Evolutionary conservation across 305 asterid genomes (phyloP).

Genomic region (Coffea humblotiana): DNA sequence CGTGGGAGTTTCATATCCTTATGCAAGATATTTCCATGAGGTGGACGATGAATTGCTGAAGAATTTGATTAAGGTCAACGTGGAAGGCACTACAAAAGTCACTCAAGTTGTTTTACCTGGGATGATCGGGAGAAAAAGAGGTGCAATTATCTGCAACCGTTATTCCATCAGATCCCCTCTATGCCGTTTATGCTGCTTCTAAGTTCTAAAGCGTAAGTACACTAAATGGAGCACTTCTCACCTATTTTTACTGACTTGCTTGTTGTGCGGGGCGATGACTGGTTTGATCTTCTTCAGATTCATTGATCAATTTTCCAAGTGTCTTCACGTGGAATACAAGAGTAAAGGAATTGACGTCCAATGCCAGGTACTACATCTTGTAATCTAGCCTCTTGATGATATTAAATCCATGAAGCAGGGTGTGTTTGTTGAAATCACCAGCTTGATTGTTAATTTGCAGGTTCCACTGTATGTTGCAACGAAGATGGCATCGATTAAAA

Average conservation of each 20-base stretch:
- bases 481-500: conserved; percentile 48
- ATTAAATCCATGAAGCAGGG: neutral
- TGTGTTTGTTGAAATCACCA: neutral
- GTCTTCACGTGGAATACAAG: conserved; percentile 43
- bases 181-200: conserved; percentile 40
- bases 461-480: conserved; percentile 51
- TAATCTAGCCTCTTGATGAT: neutral
- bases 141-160: conserved; percentile 86
- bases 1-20: conserved; percentile 82
- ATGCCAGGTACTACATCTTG: conserved; percentile 37
- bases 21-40: conserved; percentile 84
- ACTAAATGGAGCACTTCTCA: no score
- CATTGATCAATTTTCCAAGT: conserved; percentile 31
- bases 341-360: conserved; percentile 45
- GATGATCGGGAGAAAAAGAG: conserved; percentile 73
- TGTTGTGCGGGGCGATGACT: no score
- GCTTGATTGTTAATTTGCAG: conserved; percentile 19
- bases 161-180: conserved; percentile 85
- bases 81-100: conserved; percentile 82
- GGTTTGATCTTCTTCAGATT: neutral
- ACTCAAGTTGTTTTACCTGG: conserved; percentile 79
- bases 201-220: no score
- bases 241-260: no score
- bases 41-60: conserved; percentile 68
- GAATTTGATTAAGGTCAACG: conserved; percentile 74